phyloP scores from a whole-genome alignment of 768 basidiomycete genomes.

The Trametopsis cervina region DNA sequence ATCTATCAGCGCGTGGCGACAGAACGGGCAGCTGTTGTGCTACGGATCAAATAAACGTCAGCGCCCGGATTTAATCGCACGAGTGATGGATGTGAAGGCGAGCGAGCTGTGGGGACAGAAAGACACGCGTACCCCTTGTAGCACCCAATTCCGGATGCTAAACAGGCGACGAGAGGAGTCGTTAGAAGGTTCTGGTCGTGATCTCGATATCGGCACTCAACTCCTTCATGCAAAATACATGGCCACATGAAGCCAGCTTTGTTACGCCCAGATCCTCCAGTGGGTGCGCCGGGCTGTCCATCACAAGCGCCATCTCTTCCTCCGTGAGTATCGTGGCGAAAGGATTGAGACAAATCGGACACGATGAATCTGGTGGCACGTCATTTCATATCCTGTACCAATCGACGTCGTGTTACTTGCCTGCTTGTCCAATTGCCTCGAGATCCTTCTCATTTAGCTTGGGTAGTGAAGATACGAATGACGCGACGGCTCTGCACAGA shows the following conservation, averaged over 20 bases:
- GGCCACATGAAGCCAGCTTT: slow-evolving; percentile 40
- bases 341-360: slow-evolving; percentile 70
- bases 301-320: slow-evolving; percentile 64
- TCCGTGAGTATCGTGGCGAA: slow-evolving; percentile 65
- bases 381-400: background rate
- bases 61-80: background rate
- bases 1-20: slow-evolving; percentile 18
- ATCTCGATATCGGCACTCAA: slow-evolving; percentile 23
- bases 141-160: slow-evolving; percentile 62
- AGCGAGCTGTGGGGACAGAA: slow-evolving; percentile 1
- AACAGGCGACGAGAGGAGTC: no score
- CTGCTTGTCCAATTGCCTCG: slow-evolving; percentile 14
- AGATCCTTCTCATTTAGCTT: slow-evolving; percentile 20
- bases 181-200: slow-evolving; percentile 13
- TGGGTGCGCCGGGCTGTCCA: slow-evolving; percentile 76
- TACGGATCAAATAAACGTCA: background rate
- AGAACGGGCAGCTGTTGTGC: slow-evolving; percentile 22
- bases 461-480: slow-evolving; percentile 13
- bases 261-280: slow-evolving; percentile 68
- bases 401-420: slow-evolving; percentile 7
- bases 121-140: slow-evolving; percentile 40
- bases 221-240: slow-evolving; percentile 82
- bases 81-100: background rate
- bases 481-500: slow-evolving; percentile 6
- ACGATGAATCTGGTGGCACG: slow-evolving; percentile 48